These are phyloP conservation scores for Colletotrichum melonis DNA, from an alignment of 2,329 filamentous ascomycete genomes.

Conservation along the genomic window DNA sequence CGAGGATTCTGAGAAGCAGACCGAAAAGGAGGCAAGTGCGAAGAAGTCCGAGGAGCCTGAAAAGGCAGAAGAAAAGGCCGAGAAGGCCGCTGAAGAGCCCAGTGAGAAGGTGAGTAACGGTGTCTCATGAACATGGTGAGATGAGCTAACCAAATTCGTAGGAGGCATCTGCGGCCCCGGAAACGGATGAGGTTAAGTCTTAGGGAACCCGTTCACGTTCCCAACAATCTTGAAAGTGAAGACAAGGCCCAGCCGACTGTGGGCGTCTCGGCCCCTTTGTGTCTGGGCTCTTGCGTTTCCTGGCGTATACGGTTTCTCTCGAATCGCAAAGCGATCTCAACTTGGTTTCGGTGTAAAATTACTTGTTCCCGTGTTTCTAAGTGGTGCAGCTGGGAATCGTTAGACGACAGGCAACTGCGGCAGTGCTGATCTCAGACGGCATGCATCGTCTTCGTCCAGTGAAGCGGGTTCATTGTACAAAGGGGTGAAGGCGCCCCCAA, in stretches of 20 bases:
- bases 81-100: conserved; percentile 35
- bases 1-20: conserved; percentile 51
- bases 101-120: conserved; percentile 49
- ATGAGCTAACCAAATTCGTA: conserved; percentile 12
- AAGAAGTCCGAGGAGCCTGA: conserved; percentile 48
- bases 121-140: not conserved
- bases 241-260: conserved; percentile 16
- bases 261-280: conserved; percentile 10
- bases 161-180: conserved; percentile 43
- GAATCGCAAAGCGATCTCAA: conserved; percentile 32
- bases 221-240: conserved; percentile 17
- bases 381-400: conserved; percentile 23
- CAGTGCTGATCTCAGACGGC: conserved; percentile 12
- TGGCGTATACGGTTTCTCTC: conserved; percentile 36
- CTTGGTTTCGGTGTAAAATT: conserved; percentile 36
- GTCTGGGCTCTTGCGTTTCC: conserved; percentile 33
- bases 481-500: conserved; percentile 9
- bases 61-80: conserved; percentile 42
- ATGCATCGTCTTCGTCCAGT: conserved; percentile 10
- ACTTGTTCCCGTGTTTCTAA: conserved; percentile 12
- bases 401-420: conserved; percentile 14
- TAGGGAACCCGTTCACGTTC: conserved; percentile 38
- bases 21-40: conserved; percentile 49
- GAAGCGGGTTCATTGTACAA: conserved; percentile 29
- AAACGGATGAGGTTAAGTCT: conserved; percentile 51